phyloP scores from a whole-genome alignment of 2,329 filamentous ascomycete genomes.

The Coccinonectria pachysandricola region DNA sequence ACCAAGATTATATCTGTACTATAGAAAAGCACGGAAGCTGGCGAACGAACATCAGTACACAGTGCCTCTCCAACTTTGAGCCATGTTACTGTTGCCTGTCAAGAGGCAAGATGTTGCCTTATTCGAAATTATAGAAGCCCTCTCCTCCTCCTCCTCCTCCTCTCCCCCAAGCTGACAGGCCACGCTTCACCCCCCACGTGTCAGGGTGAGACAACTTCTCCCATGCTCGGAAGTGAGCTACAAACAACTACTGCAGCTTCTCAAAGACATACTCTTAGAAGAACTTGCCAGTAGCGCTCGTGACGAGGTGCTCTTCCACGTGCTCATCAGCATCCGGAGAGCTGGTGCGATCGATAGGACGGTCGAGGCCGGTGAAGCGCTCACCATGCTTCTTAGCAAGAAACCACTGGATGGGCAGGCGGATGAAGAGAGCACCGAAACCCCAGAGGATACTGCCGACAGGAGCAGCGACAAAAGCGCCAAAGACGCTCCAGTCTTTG shows the following conservation, averaged over 20 bases:
- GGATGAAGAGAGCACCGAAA: constrained; percentile 48
- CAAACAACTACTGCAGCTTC: too few species aligned
- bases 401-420: constrained; percentile 49
- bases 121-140: too few species aligned
- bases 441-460: constrained; percentile 66
- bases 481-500: constrained; percentile 73
- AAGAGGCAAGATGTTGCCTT: too few species aligned
- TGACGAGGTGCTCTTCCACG: constrained; percentile 13
- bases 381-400: constrained; percentile 46
- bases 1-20: constrained; percentile 20
- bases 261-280: constrained; percentile 35
- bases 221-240: too few species aligned
- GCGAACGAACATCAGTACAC: constrained; percentile 11
- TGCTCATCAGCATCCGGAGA: constrained; percentile 22
- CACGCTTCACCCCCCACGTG: too few species aligned
- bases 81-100: too few species aligned
- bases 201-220: too few species aligned
- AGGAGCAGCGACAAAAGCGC: constrained; percentile 71
- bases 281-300: constrained; percentile 40
- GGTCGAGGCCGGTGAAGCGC: constrained; percentile 59
- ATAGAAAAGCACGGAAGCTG: constrained; percentile 18
- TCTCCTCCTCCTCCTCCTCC: too few species aligned
- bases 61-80: constrained; percentile 16
- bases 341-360: constrained; percentile 25
- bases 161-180: too few species aligned